These are phyloP conservation scores for Gymnopus androsaceus DNA, from an alignment of 1,284 basidiomycete genomes.

Conservation along the genomic window DNA sequence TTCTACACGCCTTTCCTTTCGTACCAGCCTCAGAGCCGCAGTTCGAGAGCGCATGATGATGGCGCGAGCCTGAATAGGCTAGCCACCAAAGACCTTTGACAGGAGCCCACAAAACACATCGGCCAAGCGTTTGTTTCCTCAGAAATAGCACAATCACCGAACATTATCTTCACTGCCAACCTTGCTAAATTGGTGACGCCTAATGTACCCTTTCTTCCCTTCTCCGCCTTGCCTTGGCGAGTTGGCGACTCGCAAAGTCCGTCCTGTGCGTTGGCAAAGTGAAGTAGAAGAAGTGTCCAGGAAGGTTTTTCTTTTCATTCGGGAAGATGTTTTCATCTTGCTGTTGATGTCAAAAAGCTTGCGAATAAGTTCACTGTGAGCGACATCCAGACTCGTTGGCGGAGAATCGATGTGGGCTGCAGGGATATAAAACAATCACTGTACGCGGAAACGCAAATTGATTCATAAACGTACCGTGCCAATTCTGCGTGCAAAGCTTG, in stretches of 20 bases:
- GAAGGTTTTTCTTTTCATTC: background rate
- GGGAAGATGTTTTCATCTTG: background rate
- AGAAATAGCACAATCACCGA: background rate
- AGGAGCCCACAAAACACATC: constrained; percentile 9
- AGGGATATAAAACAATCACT: constrained; percentile 9
- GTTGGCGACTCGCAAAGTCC: no score
- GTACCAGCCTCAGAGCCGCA: constrained; percentile 38
- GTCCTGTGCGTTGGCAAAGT: no score
- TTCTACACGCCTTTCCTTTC: constrained; percentile 51
- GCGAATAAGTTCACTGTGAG: no score
- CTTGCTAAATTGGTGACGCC: background rate
- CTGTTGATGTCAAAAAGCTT: no score
- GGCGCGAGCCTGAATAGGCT: background rate
- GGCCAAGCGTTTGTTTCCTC: constrained; percentile 14
- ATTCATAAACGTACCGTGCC: constrained; percentile 51
- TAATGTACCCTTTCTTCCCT: background rate
- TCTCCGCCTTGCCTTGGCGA: background rate
- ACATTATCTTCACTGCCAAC: background rate
- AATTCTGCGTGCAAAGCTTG: constrained; percentile 52
- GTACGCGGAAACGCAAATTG: constrained; percentile 3
- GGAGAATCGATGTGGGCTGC: no score
- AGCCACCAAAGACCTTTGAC: background rate
- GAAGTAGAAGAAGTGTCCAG: constrained; percentile 1
- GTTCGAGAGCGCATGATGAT: no score
- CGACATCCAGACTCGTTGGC: no score